phyloP scores from a whole-genome alignment of 2,329 filamentous ascomycete genomes.

The Sarocladium brachiariae region DNA sequence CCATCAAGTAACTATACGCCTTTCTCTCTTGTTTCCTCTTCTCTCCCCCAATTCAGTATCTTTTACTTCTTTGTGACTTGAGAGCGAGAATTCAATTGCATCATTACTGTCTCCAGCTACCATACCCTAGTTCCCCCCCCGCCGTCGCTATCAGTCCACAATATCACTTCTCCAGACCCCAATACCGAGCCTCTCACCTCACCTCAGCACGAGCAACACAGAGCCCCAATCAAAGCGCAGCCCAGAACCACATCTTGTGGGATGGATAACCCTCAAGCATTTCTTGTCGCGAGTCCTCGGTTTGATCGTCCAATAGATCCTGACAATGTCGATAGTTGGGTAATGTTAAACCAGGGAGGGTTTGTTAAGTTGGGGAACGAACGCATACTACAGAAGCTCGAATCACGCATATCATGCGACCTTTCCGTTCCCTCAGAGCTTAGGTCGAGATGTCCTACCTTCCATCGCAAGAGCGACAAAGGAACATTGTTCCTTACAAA shows the following conservation, averaged over 20 bases:
- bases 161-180: neutral
- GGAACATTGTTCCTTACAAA: conserved; percentile 79
- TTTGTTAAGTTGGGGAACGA: conserved; percentile 85
- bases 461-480: conserved; percentile 65
- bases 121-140: neutral
- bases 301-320: conserved; percentile 33
- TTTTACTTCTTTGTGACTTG: neutral
- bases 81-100: neutral
- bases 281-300: conserved; percentile 30
- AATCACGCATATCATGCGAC: conserved; percentile 69
- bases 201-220: neutral
- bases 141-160: neutral
- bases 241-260: conserved; percentile 15
- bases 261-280: conserved; percentile 36
- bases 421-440: conserved; percentile 65
- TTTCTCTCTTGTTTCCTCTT: conserved; percentile 8
- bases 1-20: conserved; percentile 9
- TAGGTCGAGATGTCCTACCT: conserved; percentile 50
- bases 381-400: conserved; percentile 71
- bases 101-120: neutral
- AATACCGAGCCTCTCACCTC: neutral
- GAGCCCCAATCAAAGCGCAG: neutral
- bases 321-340: conserved; percentile 64
- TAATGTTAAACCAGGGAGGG: conserved; percentile 76
- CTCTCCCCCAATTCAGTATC: neutral